Base-by-base conservation (phyloP, 805 yeast genomes). In the Kluyveromyces starmeri region DNA sequence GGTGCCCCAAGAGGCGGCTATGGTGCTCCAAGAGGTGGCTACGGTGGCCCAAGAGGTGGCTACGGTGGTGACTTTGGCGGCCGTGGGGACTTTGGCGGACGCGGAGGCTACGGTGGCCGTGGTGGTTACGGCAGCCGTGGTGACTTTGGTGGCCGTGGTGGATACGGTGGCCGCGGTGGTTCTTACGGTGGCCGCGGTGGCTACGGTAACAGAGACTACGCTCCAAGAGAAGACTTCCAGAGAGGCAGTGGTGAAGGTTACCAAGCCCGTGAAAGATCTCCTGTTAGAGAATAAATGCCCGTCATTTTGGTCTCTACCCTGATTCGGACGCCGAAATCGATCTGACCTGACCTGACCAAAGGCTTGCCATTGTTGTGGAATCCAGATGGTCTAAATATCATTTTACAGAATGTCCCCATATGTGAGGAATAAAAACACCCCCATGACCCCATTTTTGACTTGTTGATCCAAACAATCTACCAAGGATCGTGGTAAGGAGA, bases 231-330 rank as follows among this genome's bases (percentile, higher is more conserved):
- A 28, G 67, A 66, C 22, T 60, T 50, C 44, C 54, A 54, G 34
- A 47, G 53, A 41, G 57, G 56, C 26, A 65, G 62, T 27, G 60
- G 49, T 42, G 52, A 59, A 23, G 61, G 62, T 36, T 44, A 53
- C 52, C 53, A 50, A 56, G 52, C 60, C 37, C 70, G 82, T 57
- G 82, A 76, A 58, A 78, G 85, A 72, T 78, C 86, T 41, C 85
- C 86, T 62, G 70, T 80, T 44, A 76, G 84, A 65, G 78, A 75
- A 59, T 74, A 63, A 62, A 12, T 5, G n/a, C n/a, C n/a, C n/a
- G n/a, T n/a, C n/a, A n/a, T n/a, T n/a, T n/a, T n/a, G n/a, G n/a
- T n/a, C n/a, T n/a, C n/a, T n/a, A n/a, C n/a, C n/a, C n/a, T n/a
- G n/a, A n/a, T n/a, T n/a, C n/a, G n/a, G n/a, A n/a, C n/a, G n/a